Evolutionary conservation across 179 eudicot species (phyloP).

Genomic region (Spinacia oleracea): DNA sequence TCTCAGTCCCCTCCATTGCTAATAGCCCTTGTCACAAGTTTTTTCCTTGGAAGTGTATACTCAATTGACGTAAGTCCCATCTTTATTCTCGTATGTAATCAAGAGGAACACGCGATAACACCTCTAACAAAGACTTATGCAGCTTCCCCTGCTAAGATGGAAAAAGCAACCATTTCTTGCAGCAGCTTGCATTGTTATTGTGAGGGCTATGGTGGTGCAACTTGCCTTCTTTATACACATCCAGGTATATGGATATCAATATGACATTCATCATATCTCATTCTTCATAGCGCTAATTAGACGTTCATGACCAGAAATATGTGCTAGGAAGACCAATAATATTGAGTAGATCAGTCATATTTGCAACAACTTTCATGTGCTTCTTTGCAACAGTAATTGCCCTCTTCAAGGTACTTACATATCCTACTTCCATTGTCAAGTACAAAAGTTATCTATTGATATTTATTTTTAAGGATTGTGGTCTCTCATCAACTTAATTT

Average conservation of each 20-base stretch:
- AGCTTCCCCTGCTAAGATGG: conserved; percentile 53
- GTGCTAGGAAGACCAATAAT: conserved; percentile 39
- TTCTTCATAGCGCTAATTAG: not conserved
- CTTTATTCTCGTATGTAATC: not conserved
- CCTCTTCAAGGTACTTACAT: conserved; percentile 41
- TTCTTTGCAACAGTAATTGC: conserved; percentile 52
- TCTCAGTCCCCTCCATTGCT: conserved; percentile 31
- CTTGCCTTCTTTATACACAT: conserved; percentile 45
- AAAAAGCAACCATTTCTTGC: conserved; percentile 50
- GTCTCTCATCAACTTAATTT: not conserved
- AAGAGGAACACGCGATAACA: too few relatives aligned
- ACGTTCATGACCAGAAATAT: conserved; percentile 31
- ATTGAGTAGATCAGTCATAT: conserved; percentile 36
- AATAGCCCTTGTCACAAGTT: conserved; percentile 33
- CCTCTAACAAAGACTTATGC: not conserved
- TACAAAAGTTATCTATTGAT: not conserved
- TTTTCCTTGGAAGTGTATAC: conserved; percentile 48
- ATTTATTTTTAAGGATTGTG: not conserved
- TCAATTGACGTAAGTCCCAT: conserved; percentile 45
- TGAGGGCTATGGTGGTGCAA: conserved; percentile 47
- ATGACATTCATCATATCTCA: not conserved
- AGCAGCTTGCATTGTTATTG: conserved; percentile 46
- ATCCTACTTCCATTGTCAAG: not conserved
- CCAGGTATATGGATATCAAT: conserved; percentile 33
- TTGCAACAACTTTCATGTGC: conserved; percentile 46